Evolutionary conservation across 805 yeast genomes (phyloP).

Genomic region (Ogataea saltuana): DNA sequence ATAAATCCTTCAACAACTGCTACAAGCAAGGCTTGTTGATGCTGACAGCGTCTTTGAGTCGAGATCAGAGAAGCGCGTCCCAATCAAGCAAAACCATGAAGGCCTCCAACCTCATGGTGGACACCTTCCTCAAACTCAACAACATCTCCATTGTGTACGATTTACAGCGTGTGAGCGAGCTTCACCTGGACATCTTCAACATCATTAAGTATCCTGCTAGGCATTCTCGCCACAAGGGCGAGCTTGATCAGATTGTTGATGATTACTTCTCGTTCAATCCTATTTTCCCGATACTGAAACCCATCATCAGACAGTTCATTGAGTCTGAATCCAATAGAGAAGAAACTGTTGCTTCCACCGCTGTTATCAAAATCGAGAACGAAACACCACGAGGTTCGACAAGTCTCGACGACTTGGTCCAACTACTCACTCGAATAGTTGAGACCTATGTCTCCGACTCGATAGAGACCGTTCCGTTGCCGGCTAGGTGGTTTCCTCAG

Average conservation of each 20-base stretch:
- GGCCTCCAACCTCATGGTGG: conserved; percentile 22
- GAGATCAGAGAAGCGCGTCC: neutral
- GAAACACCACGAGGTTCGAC: neutral
- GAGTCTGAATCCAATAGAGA: conserved; percentile 1
- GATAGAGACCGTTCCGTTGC: conserved; percentile 8
- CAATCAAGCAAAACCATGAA: conserved; percentile 11
- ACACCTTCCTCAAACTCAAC: conserved; percentile 18
- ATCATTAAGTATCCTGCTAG: conserved; percentile 21
- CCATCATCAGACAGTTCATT: conserved; percentile 18
- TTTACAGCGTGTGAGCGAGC: conserved; percentile 20
- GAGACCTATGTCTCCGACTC: conserved; percentile 7
- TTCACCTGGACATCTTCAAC: conserved; percentile 23
- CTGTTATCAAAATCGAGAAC: neutral
- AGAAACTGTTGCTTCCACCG: neutral
- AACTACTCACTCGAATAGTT: conserved; percentile 11
- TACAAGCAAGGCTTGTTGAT: conserved; percentile 24
- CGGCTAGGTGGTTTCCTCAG: conserved; percentile 30
- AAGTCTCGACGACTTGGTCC: conserved; percentile 4
- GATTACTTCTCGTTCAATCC: conserved; percentile 28
- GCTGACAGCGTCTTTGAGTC: conserved; percentile 18
- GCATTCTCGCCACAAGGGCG: neutral
- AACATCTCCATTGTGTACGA: conserved; percentile 21
- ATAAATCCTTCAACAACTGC: conserved; percentile 20
- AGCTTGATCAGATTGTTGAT: conserved; percentile 18
- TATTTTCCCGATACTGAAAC: conserved; percentile 29